Conservation (phyloP, 305 asterid genomes). For the Plantago coronopus region DNA sequence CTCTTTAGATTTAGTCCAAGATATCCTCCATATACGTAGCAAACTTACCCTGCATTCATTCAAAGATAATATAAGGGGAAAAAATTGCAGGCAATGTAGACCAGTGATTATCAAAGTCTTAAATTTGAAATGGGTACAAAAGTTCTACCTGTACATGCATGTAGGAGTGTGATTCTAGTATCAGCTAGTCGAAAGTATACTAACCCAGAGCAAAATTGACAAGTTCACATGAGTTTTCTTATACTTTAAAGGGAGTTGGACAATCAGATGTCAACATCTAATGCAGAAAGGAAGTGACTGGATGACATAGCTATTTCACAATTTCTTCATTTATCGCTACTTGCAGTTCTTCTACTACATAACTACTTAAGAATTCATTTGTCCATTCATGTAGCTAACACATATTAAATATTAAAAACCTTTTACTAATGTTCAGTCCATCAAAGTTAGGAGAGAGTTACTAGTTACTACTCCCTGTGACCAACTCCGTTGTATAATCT, state of each 20-base stretch:
- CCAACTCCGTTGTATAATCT: too few species aligned
- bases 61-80: not conserved
- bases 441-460: too few species aligned
- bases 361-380: too few species aligned
- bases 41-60: slow-evolving; percentile 54
- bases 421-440: too few species aligned
- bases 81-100: not conserved
- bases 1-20: slow-evolving; percentile 55
- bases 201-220: not conserved
- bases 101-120: not conserved
- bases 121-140: not conserved
- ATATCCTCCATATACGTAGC: slow-evolving; percentile 61
- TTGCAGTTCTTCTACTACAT: too few species aligned
- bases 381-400: too few species aligned
- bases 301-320: too few species aligned
- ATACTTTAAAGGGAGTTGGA: not conserved
- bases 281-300: not conserved
- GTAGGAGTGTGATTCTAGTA: not conserved
- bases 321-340: too few species aligned
- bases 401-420: too few species aligned
- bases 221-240: not conserved
- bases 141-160: not conserved
- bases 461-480: too few species aligned
- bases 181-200: not conserved
- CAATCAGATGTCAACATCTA: not conserved